phyloP scores from a whole-genome alignment of 148 eudicot genomes.

The Hydrangea macrophylla region DNA sequence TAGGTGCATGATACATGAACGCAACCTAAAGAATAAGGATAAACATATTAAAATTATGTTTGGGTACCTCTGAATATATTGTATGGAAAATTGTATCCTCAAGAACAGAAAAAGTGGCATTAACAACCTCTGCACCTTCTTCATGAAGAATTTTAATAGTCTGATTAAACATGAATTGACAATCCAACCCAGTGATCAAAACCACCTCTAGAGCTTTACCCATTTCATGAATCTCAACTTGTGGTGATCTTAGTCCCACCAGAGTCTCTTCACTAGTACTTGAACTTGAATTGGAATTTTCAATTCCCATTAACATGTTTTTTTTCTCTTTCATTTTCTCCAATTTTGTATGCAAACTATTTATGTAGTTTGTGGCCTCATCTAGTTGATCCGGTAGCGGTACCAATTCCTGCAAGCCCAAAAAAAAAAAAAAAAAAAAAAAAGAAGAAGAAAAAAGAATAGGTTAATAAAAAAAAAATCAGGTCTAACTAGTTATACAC shows the following conservation, averaged over 20 bases:
- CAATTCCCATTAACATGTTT: slow-evolving; percentile 13
- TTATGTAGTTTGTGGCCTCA: slow-evolving; percentile 66
- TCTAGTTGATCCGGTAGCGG: slow-evolving; percentile 61
- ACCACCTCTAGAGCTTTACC: slow-evolving; percentile 43
- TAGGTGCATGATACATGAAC: too few species aligned
- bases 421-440: not conserved
- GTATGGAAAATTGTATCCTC: slow-evolving; percentile 55
- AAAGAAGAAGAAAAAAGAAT: not conserved
- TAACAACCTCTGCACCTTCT: slow-evolving; percentile 56
- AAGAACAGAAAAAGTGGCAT: slow-evolving; percentile 49
- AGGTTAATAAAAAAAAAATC: not conserved
- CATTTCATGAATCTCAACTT: slow-evolving; percentile 45
- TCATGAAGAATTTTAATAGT: slow-evolving; percentile 50
- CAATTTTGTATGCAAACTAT: slow-evolving; percentile 40
- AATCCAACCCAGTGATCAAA: slow-evolving; percentile 49
- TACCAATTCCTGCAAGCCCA: slow-evolving; percentile 30
- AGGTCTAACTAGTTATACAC: too few species aligned
- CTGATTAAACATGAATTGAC: slow-evolving; percentile 55
- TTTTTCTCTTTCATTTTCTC: slow-evolving; percentile 48
- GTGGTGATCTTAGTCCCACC: slow-evolving; percentile 26
- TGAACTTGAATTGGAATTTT: not conserved
- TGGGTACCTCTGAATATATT: slow-evolving; percentile 59
- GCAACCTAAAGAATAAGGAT: not conserved
- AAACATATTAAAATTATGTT: not conserved
- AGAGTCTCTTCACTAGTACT: not conserved